phyloP scores from a whole-genome alignment of 164 flowering plant species.

The Vitis vinifera region DNA sequence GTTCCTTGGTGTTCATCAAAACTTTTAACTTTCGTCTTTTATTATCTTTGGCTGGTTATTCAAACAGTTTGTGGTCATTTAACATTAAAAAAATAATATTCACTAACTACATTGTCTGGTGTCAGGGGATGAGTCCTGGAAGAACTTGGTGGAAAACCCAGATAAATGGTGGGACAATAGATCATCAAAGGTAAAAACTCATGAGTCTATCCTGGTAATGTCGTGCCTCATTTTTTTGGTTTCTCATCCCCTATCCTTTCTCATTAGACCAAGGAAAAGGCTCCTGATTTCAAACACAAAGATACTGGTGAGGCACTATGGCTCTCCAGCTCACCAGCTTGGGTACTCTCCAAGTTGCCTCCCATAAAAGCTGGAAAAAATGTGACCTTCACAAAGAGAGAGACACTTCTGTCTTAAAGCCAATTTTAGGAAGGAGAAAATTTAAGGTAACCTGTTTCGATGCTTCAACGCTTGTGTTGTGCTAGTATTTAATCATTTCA shows the following conservation, averaged over 20 bases:
- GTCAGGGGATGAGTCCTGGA: slow-evolving; percentile 53
- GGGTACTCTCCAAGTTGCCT: slow-evolving; percentile 56
- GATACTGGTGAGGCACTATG: slow-evolving; percentile 56
- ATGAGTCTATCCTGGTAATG: not conserved
- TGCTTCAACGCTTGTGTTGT: too few species aligned
- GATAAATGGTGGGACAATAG: slow-evolving; percentile 81
- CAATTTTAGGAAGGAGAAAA: too few species aligned
- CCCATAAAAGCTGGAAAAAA: slow-evolving; percentile 18
- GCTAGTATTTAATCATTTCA: too few species aligned
- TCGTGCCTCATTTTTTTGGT: not conserved
- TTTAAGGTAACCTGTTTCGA: too few species aligned
- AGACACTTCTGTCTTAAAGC: too few species aligned
- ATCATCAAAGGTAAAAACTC: slow-evolving; percentile 37
- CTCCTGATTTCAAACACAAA: slow-evolving; percentile 72
- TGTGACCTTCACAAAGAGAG: not conserved
- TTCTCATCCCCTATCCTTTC: not conserved
- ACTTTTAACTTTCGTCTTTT: too few species aligned
- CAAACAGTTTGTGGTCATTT: too few species aligned
- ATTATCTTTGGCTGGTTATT: too few species aligned
- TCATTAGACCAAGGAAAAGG: slow-evolving; percentile 21
- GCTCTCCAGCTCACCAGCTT: slow-evolving; percentile 42
- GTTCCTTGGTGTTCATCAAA: too few species aligned
- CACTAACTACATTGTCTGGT: not conserved
- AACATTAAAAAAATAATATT: not conserved
- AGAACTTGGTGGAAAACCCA: slow-evolving; percentile 58